These are phyloP conservation scores for Pugionium dolabratum DNA, from an alignment of 345 rosid genomes.

Conservation along the genomic window DNA sequence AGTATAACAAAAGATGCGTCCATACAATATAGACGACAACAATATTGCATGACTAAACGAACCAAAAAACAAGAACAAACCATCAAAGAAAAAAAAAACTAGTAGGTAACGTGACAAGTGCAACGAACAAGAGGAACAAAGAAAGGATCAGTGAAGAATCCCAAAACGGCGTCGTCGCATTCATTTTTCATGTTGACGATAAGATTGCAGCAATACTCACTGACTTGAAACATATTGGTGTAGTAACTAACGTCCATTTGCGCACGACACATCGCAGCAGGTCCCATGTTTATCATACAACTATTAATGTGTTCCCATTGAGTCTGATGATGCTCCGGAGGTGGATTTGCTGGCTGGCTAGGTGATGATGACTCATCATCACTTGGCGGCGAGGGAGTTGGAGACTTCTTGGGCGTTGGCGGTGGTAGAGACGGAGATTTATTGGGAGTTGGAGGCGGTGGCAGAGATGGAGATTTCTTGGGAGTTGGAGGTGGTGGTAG, in stretches of 20 bases:
- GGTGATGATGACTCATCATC: background rate
- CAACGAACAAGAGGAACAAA: conserved; percentile 40
- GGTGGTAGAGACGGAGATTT: background rate
- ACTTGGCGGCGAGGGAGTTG: conserved; percentile 7
- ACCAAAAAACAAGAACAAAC: conserved; percentile 4
- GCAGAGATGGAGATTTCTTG: background rate
- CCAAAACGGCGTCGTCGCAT: conserved; percentile 29
- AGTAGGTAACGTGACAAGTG: conserved; percentile 31
- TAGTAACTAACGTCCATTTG: conserved; percentile 21
- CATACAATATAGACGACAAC: conserved; percentile 17
- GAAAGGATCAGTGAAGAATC: conserved; percentile 35
- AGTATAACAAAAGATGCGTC: conserved; percentile 11
- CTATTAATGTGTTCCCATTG: conserved; percentile 2
- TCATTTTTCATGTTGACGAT: conserved; percentile 30
- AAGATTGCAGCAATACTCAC: conserved; percentile 28
- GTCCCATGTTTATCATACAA: conserved; percentile 27
- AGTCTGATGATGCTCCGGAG: conserved; percentile 4
- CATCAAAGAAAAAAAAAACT: background rate
- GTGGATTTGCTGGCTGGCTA: conserved; percentile 23
- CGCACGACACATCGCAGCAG: conserved; percentile 3
- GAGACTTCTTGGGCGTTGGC: conserved; percentile 10
- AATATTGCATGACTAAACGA: conserved; percentile 32
- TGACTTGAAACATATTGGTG: conserved; percentile 22
- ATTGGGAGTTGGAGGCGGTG: conserved; percentile 19
- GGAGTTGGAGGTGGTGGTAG: conserved; percentile 16